Evolutionary conservation across 257 asterid genomes (phyloP), one percentile per base, ranked within the genome.

Genomic region (Solanum okadae): DNA sequence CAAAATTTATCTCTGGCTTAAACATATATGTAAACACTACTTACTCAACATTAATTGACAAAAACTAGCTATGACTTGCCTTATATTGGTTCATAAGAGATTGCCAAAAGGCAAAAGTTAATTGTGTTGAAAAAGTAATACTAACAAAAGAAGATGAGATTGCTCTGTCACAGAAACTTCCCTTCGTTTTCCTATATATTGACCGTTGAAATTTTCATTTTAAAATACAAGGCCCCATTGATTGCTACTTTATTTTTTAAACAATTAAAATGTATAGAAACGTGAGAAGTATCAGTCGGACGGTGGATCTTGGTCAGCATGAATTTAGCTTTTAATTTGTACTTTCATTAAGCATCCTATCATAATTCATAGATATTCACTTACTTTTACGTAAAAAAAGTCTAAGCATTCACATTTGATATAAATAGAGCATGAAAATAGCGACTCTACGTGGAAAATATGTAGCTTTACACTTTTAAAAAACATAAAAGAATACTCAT

Each of bases 1-100:
- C 44, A 33, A 59, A 37, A 31, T 90, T 89, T 35, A 88, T 76
- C 87, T 91, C 94, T 8, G 94, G 94, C 15, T 83, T 87, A 83
- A 91, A 92, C 93, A 92, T 92, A 16, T 73, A 72, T 71, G 22
- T 37, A 84, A 49, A 49, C 61, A 49, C 61, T 52, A 52, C 4
- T 16, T 16, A 52, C 9, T 16, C 0, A 52, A 52, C 63, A 56
- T 56, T 0, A 56, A 56, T 20, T 22, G n/a, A 56, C 67, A 22
- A n/a, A 37, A n/a, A 34, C 46, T 34, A 73, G 49, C 44, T 71
- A 67, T 12, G 33, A 23, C 16, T 38, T 40, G 42, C 3, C 35
- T 63, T 44, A 34, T 9, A 20, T 42, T 46, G 65, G 65, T 7
- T 20, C 11, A 56, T 0, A 56, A 0, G 65, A 18, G 65, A 56